These are phyloP conservation scores for Leptoxyphium fumago DNA, from an alignment of 2,329 filamentous ascomycete genomes.

Conservation along the genomic window DNA sequence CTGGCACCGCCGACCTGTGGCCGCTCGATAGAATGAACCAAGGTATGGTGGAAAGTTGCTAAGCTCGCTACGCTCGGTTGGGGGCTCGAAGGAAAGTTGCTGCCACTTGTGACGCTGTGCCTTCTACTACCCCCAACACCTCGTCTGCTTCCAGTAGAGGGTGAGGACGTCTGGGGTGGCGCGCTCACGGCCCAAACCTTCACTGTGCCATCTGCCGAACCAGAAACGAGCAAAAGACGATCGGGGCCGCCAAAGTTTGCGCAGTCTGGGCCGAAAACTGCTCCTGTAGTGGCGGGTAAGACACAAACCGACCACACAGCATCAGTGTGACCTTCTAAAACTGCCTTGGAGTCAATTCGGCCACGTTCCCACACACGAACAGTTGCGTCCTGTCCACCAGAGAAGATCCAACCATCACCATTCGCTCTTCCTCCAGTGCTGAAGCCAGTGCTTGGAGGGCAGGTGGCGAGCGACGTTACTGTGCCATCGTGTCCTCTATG, in stretches of 20 bases:
- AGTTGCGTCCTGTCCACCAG: conserved; percentile 84
- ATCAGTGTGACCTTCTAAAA: conserved; percentile 85
- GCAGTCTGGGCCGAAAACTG: conserved; percentile 54
- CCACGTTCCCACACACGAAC: conserved; percentile 93
- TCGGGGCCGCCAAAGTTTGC: conserved; percentile 67
- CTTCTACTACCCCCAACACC: conserved; percentile 61
- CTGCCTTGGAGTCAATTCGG: conserved; percentile 86
- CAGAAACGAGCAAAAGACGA: conserved; percentile 77
- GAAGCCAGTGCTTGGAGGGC: conserved; percentile 76
- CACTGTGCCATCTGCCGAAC: conserved; percentile 78
- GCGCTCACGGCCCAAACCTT: conserved; percentile 91
- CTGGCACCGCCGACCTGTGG: conserved; percentile 31
- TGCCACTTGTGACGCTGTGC: conserved; percentile 89
- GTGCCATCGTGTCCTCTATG: conserved; percentile 87
- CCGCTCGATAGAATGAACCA: conserved; percentile 74
- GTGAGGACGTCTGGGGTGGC: conserved; percentile 72
- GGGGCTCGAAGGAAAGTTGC: conserved; percentile 76
- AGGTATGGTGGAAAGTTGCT: conserved; percentile 73
- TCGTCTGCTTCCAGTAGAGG: conserved; percentile 57
- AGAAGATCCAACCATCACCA: conserved; percentile 97
- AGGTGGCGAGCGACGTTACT: conserved; percentile 74
- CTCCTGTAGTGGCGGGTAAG: conserved; percentile 65
- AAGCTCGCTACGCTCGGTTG: conserved; percentile 76
- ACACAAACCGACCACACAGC: conserved; percentile 93
- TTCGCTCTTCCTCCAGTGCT: conserved; percentile 74